phyloP scores from a whole-genome alignment of 768 basidiomycete genomes.

The Lactarius deliciosus region DNA sequence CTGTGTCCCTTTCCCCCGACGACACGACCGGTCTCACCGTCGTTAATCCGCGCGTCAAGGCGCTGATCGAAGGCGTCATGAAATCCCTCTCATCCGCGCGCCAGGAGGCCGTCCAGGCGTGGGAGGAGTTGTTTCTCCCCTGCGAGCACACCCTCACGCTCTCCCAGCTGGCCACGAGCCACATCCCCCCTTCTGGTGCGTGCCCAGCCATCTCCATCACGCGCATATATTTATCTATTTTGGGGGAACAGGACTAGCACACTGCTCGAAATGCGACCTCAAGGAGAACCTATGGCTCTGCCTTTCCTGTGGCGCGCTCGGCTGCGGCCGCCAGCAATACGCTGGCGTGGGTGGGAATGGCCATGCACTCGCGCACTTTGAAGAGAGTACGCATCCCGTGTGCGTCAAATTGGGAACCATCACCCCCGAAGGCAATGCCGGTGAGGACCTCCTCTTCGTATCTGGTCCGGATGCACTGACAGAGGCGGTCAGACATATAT shows the following conservation, averaged over 20 bases:
- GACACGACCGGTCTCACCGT: conserved; percentile 43
- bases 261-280: conserved; percentile 80
- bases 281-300: conserved; percentile 96
- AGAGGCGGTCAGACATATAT: conserved; percentile 65
- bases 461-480: not conserved
- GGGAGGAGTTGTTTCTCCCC: conserved; percentile 90
- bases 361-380: conserved; percentile 80
- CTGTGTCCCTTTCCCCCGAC: conserved; percentile 39
- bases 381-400: conserved; percentile 69
- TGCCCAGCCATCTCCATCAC: not conserved
- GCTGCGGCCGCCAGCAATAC: conserved; percentile 84
- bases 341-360: conserved; percentile 85
- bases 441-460: conserved; percentile 42
- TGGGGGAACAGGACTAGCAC: conserved; percentile 41
- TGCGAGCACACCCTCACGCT: conserved; percentile 79
- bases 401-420: conserved; percentile 96
- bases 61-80: conserved; percentile 68
- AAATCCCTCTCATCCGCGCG: conserved; percentile 83
- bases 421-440: conserved; percentile 89
- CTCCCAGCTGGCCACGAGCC: conserved; percentile 47
- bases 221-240: not conserved
- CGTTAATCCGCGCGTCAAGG: conserved; percentile 46
- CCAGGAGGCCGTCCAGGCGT: conserved; percentile 92
- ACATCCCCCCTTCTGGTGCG: conserved; percentile 56
- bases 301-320: conserved; percentile 83